Conservation (phyloP, 345 rosid genomes). For the Eucalyptus lansdowneana region DNA sequence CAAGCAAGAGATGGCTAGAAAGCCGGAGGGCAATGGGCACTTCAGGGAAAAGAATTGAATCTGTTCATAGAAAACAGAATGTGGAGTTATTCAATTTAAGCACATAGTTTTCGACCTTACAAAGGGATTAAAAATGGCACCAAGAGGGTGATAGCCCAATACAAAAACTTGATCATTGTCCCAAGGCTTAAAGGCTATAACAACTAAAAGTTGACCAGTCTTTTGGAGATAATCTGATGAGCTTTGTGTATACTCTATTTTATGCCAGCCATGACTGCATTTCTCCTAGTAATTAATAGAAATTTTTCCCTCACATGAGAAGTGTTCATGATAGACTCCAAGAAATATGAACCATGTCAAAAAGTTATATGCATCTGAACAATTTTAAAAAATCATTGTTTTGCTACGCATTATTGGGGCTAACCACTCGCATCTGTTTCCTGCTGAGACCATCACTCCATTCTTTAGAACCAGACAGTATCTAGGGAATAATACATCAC, state of each 20-base stretch:
- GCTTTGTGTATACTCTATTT: neutral
- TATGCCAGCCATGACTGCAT: neutral
- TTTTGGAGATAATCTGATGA: neutral
- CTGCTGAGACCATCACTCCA: neutral
- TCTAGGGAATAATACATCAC: neutral
- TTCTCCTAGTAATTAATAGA: neutral
- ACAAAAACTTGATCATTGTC: neutral
- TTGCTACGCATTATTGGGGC: neutral
- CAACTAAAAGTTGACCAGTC: neutral
- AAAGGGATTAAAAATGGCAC: neutral
- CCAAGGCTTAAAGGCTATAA: neutral
- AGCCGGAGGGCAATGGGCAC: constrained; percentile 87
- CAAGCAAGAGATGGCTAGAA: constrained; percentile 98
- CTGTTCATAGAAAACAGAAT: constrained; percentile 26
- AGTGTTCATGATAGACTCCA: neutral
- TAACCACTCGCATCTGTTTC: neutral
- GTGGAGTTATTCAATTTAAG: neutral
- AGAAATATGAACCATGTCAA: neutral
- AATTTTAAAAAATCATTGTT: neutral
- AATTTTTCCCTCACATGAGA: neutral
- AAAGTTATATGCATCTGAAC: neutral
- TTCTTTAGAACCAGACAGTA: neutral
- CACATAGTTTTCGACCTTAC: neutral
- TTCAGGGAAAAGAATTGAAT: constrained; percentile 97
- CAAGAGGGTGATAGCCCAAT: neutral